Evolutionary conservation across 2,329 filamentous ascomycete species (phyloP), one percentile per base, ranked within the genome.

Genomic region (Pyrenochaeta sp.): DNA sequence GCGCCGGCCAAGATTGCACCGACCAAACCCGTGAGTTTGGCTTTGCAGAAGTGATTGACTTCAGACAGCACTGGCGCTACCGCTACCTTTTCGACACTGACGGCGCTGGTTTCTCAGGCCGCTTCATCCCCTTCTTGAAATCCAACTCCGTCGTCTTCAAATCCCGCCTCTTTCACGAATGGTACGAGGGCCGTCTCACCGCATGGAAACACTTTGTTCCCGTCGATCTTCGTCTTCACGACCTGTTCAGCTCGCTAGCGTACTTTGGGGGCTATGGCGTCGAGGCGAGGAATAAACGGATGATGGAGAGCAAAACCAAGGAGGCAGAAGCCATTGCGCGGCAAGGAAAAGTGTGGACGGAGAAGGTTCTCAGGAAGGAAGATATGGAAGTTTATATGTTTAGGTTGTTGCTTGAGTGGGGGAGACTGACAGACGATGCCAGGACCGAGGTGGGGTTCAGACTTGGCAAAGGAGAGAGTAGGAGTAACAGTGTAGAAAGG

Each of bases 371-470:
- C 36, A 58, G 76, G 49, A 77, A 73, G 42, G 72, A 75, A 45
- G 92, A 95, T 69, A 91, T 90, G 86, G 90, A 93, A 75, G 84
- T 92, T 9, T 95, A 95, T 70, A 82, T 94, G 68, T 95, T 93
- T 71, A 81, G 91, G 46, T 73, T 95, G 58, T 77, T 95, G 66
- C 77, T 95, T 22, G 91, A 95, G 79, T 95, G 91, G 74, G 76
- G 73, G 0, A 50, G 76, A 30, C 52, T 78, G 51, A 77, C 73
- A 9, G 74, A 77, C 48, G 75, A 78, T 50, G 61, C 59, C 42
- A 68, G 76, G 55, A 74, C 67, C 3, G 67, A 75, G 45, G 55
- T 77, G n/a, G 74, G 76, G 9, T 77, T 72, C 45, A 61, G 72
- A 2, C 59, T 72, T 58, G 65, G 61, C 0, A 68, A 66, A 28